A percentile compares a stretch with the other conserved stretches of the same genome.
Conservation (phyloP, 441 rosid species). For the Jatropha podagrica region DNA sequence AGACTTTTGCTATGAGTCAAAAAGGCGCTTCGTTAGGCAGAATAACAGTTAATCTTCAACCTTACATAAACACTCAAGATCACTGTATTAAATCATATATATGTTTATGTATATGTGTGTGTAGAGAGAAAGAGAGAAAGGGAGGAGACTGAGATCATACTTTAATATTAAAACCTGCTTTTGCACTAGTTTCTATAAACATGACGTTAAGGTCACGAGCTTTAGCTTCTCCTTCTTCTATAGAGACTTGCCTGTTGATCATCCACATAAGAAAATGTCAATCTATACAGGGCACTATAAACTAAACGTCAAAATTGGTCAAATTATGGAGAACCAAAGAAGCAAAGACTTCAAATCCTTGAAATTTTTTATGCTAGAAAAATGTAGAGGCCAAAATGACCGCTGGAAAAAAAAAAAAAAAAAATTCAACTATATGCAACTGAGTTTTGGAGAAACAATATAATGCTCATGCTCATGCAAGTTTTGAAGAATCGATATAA, state of each 20-base stretch:
- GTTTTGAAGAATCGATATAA: too few species aligned
- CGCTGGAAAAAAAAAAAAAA: neutral
- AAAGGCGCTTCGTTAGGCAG: neutral
- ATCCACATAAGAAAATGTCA: neutral
- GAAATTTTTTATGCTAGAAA: neutral
- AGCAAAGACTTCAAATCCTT: neutral
- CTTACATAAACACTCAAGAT: neutral
- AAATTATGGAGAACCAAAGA: neutral
- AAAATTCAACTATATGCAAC: slow-evolving; percentile 4
- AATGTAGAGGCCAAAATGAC: neutral
- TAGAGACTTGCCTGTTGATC: slow-evolving; percentile 52
- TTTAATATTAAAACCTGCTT: slow-evolving; percentile 66
- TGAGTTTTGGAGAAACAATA: neutral
- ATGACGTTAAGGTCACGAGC: slow-evolving; percentile 53
- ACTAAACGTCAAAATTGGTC: neutral
- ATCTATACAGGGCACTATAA: neutral
- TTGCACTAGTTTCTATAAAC: slow-evolving; percentile 70
- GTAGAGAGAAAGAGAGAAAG: neutral
- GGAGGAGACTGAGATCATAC: slow-evolving; percentile 23
- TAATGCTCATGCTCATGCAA: neutral
- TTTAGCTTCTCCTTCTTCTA: slow-evolving; percentile 66
- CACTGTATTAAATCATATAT: neutral
- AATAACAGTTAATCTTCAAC: neutral
- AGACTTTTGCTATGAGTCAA: neutral
- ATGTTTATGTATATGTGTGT: neutral